Conservation (phyloP, 208 protist genomes). For the Trypanosoma lewisi region DNA sequence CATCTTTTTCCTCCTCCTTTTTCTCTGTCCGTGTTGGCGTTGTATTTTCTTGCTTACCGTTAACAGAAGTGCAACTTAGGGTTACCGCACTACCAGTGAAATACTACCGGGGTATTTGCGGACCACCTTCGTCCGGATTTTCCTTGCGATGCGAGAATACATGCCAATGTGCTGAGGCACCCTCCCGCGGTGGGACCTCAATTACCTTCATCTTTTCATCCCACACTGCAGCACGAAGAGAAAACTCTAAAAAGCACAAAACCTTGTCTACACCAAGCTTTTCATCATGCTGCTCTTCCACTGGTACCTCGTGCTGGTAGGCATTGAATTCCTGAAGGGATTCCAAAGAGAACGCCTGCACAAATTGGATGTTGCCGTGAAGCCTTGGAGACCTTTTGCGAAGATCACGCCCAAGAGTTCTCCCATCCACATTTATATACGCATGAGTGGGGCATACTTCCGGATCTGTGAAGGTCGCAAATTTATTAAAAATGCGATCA, state of each 20-base stretch:
- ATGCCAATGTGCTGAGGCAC: conserved; percentile 4
- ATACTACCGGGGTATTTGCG: conserved; percentile 12
- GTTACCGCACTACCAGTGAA: conserved; percentile 20
- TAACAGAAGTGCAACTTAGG: neutral
- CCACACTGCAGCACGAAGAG: conserved; percentile 37
- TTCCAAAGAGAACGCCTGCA: conserved; percentile 26
- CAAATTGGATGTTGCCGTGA: conserved; percentile 39
- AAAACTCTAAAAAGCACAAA: conserved; percentile 42
- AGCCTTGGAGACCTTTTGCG: neutral
- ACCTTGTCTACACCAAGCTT: conserved; percentile 26
- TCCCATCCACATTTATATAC: conserved; percentile 26
- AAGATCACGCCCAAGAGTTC: neutral
- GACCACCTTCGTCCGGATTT: too few species aligned
- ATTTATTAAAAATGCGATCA: conserved; percentile 16
- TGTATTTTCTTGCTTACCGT: neutral
- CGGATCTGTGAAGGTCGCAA: neutral
- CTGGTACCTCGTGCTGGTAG: conserved; percentile 30
- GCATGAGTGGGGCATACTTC: conserved; percentile 26
- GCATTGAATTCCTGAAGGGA: conserved; percentile 31
- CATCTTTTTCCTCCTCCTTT: too few species aligned
- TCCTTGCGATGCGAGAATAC: conserved; percentile 10
- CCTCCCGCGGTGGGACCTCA: conserved; percentile 4
- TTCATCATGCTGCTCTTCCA: conserved; percentile 42
- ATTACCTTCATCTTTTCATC: conserved; percentile 30
- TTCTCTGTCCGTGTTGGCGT: neutral